Evolutionary conservation across 208 protist species (phyloP), one percentile per base, ranked within the genome.

Genomic region (Angomonas deanei): DNA sequence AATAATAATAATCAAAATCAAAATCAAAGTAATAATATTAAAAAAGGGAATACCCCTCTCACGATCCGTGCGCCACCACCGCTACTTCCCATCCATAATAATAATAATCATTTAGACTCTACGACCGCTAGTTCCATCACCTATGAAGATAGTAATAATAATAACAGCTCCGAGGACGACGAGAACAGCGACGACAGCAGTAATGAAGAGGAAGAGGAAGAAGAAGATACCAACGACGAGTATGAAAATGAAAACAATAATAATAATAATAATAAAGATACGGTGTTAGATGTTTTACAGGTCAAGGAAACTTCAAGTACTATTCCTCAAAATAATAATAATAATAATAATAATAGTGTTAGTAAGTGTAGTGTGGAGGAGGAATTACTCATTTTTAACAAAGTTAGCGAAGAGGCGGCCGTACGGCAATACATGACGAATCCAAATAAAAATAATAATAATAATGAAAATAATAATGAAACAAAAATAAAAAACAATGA

Each of bases 351-450:
- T 19, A 50, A 19, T 50, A 50, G 42, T 50, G 23, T 26, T n/a
- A 19, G 17, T 5, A 19, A 50, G 42, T 10, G 23, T 8, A n/a
- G 23, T 4, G 42, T 26, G 42, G n/a, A n/a, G 6, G 27, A 56
- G 19, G 26, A 5, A 5, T 26, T 13, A 26, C 23, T 50, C 23
- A 56, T 13, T 19, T 56, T 34, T 56, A n/a, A 56, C 27, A 34
- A 56, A 30, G n/a, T 10, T 4, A 28, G 23, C 15, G 54, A 59
- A 21, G 54, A 59, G 54, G 30, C 33, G 4, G 54, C 54, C 28
- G 31, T 39, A 23, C 28, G 42, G 54, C 54, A 39, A 30, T 59
- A 59, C 54, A 59, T 59, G 54, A 56, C 21, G 4, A 10, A 56
- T 23, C 46, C 5, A 4, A 52, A 5, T 26, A n/a, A 17, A 8